Conservation (phyloP, 2,329 filamentous ascomycete species). For the Sclerotinia borealis region DNA sequence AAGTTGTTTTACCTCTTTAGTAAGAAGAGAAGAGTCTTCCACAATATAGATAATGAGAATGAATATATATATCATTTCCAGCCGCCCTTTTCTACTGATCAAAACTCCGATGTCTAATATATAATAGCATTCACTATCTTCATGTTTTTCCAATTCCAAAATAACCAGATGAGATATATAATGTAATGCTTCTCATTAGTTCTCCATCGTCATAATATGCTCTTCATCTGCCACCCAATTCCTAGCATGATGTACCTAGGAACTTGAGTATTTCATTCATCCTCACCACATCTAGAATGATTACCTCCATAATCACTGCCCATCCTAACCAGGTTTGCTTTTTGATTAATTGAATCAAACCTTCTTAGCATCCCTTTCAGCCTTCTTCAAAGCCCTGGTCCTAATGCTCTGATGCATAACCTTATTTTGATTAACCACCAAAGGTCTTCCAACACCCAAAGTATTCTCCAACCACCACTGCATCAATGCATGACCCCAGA, state of each 20-base stretch:
- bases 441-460: constrained; percentile 49
- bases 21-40: too few species aligned
- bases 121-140: not conserved
- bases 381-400: constrained; percentile 62
- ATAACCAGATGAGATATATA: not conserved
- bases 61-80: not conserved
- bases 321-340: not conserved
- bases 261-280: constrained; percentile 4
- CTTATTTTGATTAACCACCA: constrained; percentile 55
- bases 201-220: not conserved
- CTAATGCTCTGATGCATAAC: constrained; percentile 63
- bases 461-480: constrained; percentile 68
- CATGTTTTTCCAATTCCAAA: not conserved
- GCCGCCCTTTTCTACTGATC: not conserved
- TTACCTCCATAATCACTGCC: constrained; percentile 7
- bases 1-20: not conserved
- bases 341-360: constrained; percentile 8
- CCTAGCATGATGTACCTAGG: not conserved
- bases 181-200: not conserved
- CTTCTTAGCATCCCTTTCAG: constrained; percentile 60
- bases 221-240: not conserved
- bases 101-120: not conserved
- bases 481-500: constrained; percentile 87
- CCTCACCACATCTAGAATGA: constrained; percentile 16
- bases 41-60: too few species aligned